A percentile compares a stretch with the other conserved stretches of the same genome.
Evolutionary conservation across 257 asterid genomes (phyloP).

Genomic region (Solanum lycopersicoides): DNA sequence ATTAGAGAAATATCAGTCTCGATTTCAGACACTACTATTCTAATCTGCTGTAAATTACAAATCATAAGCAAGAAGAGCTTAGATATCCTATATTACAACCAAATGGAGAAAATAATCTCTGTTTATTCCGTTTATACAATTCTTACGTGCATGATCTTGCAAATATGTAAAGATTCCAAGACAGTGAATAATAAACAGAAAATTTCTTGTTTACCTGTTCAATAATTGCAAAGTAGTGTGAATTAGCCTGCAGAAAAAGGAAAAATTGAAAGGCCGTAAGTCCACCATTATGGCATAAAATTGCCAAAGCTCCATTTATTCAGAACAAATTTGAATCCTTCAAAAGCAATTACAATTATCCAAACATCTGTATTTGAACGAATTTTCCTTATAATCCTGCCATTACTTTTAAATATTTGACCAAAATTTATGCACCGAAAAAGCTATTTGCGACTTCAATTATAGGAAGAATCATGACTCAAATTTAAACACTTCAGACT

Average conservation of each 20-base stretch:
- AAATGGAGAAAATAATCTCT: neutral
- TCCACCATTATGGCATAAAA: neutral
- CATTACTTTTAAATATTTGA: neutral
- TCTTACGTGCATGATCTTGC: neutral
- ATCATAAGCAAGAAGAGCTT: neutral
- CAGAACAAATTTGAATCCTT: neutral
- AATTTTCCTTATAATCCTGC: neutral
- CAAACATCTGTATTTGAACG: neutral
- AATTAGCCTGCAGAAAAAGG: constrained; percentile 79
- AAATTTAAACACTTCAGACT: neutral
- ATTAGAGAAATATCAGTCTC: neutral
- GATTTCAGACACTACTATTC: neutral
- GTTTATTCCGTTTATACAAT: neutral
- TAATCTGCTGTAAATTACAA: constrained; percentile 2
- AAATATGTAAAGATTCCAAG: neutral
- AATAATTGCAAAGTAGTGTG: constrained; percentile 92
- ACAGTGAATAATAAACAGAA: neutral
- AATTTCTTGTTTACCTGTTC: constrained; percentile 62
- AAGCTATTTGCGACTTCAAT: neutral
- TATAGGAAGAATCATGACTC: neutral
- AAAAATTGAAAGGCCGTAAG: constrained; percentile 8
- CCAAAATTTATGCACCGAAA: neutral
- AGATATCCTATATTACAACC: neutral
- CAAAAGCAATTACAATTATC: neutral
- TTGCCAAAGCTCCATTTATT: neutral